Base-by-base conservation (phyloP, 176 grass and related monocot species). In the Avena insularis region DNA sequence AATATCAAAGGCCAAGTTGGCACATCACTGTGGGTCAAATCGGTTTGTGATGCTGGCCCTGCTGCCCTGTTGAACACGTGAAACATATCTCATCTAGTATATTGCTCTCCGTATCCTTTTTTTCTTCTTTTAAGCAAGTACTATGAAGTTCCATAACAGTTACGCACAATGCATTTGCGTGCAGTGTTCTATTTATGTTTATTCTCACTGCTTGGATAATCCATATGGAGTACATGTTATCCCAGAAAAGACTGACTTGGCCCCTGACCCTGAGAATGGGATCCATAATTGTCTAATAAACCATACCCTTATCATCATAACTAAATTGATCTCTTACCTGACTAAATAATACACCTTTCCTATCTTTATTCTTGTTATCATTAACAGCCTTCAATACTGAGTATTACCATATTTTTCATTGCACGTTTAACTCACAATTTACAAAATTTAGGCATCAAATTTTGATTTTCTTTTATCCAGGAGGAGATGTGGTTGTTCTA, bases 401-500 rank as follows among this genome's bases (percentile, higher is more conserved):
- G 67, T 71, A 38, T 71, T 76, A 19, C 23, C 25, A 51, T 79
- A 62, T 63, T 46, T 71, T 29, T 67, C 2, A 55, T 73, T 63
- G 25, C 46, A 15, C 48, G 17, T 15, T 85, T 36, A 38, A 1
- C 59, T 54, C 8, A 9, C 36, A 68, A 11, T 59, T 67, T 84
- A 31, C 6, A 69, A 79, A 59, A 67, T 59, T 65, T 16, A 6
- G 17, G 21, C 36, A 61, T 23, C 12, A 43, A 84, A 20, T 75
- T 6, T 61, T 16, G 14, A 81, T 67, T 19, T 65, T 82, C 16
- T 19, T 57, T 57, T 46, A 40, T 80, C 33, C 79, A 98, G 96
- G 96, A 79, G 96, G 96, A 87, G 77, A 92, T 92, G 90, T 89
- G 47, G 93, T 95, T 71, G 90, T 98, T 87, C 76, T 98, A 33